phyloP scores from a whole-genome alignment of 1,284 basidiomycete species.

The Papiliotrema nemorosa region DNA sequence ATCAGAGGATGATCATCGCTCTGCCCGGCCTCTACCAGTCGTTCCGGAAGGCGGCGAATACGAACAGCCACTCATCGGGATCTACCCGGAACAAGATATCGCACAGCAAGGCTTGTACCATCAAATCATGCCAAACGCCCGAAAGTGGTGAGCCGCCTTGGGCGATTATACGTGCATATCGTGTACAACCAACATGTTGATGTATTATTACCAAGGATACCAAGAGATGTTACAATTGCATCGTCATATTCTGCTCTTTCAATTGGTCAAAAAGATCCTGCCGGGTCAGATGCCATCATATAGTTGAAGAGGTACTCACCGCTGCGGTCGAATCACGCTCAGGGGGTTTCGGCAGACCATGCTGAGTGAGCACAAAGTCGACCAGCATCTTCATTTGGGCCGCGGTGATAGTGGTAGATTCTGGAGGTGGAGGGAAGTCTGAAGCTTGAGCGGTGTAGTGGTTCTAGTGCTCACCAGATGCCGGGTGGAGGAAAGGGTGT shows the following conservation, averaged over 20 bases:
- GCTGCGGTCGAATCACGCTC: slow-evolving; percentile 24
- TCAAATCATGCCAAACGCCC: no score
- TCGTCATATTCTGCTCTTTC: slow-evolving; percentile 24
- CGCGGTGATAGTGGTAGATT: slow-evolving; percentile 38
- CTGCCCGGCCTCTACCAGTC: not conserved
- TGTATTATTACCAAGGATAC: no score
- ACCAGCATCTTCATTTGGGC: slow-evolving; percentile 42
- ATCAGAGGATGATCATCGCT: not conserved
- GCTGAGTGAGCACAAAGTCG: slow-evolving; percentile 30
- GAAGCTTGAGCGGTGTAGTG: not conserved
- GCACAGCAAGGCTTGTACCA: not conserved
- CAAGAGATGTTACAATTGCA: not conserved
- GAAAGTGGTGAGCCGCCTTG: no score
- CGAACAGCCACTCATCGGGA: not conserved
- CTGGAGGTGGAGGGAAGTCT: slow-evolving; percentile 20
- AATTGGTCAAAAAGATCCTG: slow-evolving; percentile 40
- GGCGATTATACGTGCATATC: no score
- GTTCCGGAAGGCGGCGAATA: not conserved
- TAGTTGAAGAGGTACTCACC: slow-evolving; percentile 12
- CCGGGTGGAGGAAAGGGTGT: slow-evolving; percentile 49
- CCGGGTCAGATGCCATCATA: not conserved
- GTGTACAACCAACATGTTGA: no score
- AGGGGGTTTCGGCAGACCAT: slow-evolving; percentile 20
- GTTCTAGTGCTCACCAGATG: not conserved
- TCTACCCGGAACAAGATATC: slow-evolving; percentile 10